These are phyloP conservation scores for Pelagophyceae sp. DNA, from an alignment of 352 stramenopile species.

Conservation along the genomic window DNA sequence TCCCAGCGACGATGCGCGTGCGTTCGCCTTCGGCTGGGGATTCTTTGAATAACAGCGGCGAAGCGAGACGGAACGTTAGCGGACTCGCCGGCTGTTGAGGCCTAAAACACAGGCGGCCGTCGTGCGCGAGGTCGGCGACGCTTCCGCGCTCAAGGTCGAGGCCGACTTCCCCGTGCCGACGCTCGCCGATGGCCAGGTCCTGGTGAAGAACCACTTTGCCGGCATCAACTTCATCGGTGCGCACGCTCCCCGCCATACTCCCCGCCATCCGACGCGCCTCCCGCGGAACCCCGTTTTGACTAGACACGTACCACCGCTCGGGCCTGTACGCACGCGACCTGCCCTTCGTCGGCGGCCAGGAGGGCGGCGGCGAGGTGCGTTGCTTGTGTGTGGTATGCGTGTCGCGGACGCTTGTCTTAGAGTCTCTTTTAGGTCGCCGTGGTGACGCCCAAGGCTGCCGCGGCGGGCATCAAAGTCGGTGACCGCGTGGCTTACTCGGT, in stretches of 20 bases:
- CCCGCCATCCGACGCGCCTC: too few relatives aligned
- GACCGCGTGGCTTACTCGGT: constrained; percentile 51
- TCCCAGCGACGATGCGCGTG: background rate
- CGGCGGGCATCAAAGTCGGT: constrained; percentile 43
- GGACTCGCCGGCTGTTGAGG: too few relatives aligned
- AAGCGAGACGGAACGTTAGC: too few relatives aligned
- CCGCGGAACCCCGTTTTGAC: background rate
- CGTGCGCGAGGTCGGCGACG: constrained; percentile 46
- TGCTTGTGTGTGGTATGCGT: too few relatives aligned
- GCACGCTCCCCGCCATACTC: too few relatives aligned
- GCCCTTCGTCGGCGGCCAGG: constrained; percentile 54
- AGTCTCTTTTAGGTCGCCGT: too few relatives aligned
- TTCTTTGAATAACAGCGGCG: too few relatives aligned
- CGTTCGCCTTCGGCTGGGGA: too few relatives aligned
- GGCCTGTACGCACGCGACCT: constrained; percentile 52
- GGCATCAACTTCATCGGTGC: constrained; percentile 59
- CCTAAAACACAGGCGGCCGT: constrained; percentile 52
- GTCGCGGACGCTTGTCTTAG: background rate
- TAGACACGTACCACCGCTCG: constrained; percentile 57
- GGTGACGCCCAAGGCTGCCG: constrained; percentile 38
- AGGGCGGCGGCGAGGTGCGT: constrained; percentile 51
- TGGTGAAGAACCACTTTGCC: constrained; percentile 54
- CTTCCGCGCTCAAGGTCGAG: constrained; percentile 49
- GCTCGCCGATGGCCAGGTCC: constrained; percentile 38
- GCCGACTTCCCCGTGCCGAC: constrained; percentile 44